Percentiles rank a stretch among this genome's conserved stretches.
Conservation (phyloP, 768 basidiomycete species). For the Termitomyces titanicus region DNA sequence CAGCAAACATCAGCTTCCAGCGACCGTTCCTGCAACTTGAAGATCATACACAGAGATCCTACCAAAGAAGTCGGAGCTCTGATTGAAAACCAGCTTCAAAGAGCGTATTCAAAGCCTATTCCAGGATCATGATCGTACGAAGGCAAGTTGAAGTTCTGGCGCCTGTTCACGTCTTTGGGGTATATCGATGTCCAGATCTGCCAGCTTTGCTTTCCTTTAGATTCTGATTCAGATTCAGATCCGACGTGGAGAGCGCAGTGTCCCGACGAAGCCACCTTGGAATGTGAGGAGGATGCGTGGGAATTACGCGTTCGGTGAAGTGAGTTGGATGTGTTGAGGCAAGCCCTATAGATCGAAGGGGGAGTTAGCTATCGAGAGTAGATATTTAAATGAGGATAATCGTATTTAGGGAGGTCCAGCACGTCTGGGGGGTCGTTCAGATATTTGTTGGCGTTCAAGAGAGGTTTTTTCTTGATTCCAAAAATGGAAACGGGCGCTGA, state of each 20-base stretch:
- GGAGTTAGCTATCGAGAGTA: not conserved
- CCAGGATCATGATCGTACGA: conserved; percentile 22
- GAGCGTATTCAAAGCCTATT: no score
- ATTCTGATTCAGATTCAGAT: conserved; percentile 23
- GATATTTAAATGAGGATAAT: not conserved
- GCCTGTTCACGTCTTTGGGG: conserved; percentile 77
- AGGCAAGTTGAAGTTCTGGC: conserved; percentile 61
- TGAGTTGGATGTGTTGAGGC: conserved; percentile 71
- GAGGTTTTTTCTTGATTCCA: no score
- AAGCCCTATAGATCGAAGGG: conserved; percentile 53
- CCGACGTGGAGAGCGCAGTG: conserved; percentile 50
- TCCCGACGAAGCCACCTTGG: conserved; percentile 85
- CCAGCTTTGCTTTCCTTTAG: conserved; percentile 40
- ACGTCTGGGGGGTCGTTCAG: conserved; percentile 75
- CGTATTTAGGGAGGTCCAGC: conserved; percentile 84
- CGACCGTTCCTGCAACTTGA: conserved; percentile 8
- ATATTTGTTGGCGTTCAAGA: conserved; percentile 65
- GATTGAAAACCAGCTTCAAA: conserved; percentile 59
- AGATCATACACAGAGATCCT: conserved; percentile 15
- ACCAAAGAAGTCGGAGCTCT: conserved; percentile 8
- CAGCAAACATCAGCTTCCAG: not conserved
- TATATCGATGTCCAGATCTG: conserved; percentile 50
- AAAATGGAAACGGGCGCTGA: no score
- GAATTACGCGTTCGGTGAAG: conserved; percentile 54
- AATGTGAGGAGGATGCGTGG: conserved; percentile 64